These are phyloP conservation scores for Eimeria acervulina DNA, from an alignment of 169 alveolate genomes.

Conservation along the genomic window DNA sequence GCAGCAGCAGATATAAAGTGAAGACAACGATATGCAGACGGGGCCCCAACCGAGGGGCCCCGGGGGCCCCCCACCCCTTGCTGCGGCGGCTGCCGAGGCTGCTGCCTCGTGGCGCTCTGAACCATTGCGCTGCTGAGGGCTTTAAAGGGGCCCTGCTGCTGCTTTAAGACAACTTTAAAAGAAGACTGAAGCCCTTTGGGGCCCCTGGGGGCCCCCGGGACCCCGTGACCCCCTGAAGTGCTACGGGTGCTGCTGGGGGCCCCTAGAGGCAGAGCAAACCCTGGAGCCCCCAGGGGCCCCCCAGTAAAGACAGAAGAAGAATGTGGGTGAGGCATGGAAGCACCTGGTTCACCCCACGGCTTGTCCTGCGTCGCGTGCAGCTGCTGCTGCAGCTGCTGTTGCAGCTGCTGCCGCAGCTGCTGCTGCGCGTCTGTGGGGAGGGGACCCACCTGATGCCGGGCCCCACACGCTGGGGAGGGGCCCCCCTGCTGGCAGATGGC, in stretches of 20 bases:
- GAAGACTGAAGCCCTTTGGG: no score
- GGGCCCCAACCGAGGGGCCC: no score
- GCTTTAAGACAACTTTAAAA: neutral
- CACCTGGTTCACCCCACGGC: no score
- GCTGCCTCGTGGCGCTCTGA: neutral
- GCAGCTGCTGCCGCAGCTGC: neutral
- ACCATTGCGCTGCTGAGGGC: neutral
- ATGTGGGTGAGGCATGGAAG: no score
- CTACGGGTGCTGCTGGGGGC: no score
- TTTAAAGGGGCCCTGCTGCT: neutral
- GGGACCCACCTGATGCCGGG: neutral
- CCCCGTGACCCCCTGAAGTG: no score
- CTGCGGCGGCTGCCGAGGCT: conserved; percentile 24
- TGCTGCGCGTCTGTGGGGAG: neutral
- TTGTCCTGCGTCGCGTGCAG: neutral
- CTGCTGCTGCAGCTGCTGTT: neutral
- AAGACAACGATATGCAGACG: neutral
- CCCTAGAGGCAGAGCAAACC: neutral
- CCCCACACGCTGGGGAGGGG: neutral
- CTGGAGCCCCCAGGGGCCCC: neutral
- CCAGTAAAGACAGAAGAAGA: no score
- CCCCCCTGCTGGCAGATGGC: neutral
- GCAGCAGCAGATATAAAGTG: neutral
- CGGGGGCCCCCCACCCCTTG: conserved; percentile 14
- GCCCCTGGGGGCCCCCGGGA: neutral